These are phyloP conservation scores for Termitomyces bulborhizus DNA, from an alignment of 768 basidiomycete species.

Conservation along the genomic window DNA sequence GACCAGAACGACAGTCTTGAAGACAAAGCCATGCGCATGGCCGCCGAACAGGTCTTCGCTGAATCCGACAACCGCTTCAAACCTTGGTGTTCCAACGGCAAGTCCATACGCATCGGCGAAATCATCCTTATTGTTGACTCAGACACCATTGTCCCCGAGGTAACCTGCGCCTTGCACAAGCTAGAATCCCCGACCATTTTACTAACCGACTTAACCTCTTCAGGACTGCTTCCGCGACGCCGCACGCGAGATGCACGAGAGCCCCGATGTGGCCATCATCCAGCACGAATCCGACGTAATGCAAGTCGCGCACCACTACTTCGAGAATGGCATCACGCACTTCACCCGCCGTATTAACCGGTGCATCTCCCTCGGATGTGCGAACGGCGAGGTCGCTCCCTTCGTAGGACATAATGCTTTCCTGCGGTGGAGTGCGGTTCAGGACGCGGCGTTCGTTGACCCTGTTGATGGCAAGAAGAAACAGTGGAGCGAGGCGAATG, in stretches of 20 bases:
- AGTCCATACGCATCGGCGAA: constrained; percentile 68
- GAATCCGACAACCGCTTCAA: constrained; percentile 49
- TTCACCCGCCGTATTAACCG: constrained; percentile 88
- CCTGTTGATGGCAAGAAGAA: constrained; percentile 54
- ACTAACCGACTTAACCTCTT: background rate
- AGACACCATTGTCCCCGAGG: constrained; percentile 71
- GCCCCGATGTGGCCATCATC: constrained; percentile 79
- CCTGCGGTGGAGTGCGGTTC: constrained; percentile 79
- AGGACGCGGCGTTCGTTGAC: constrained; percentile 76
- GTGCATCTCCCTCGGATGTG: constrained; percentile 70
- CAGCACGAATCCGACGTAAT: constrained; percentile 88
- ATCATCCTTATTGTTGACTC: constrained; percentile 80
- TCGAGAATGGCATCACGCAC: constrained; percentile 85
- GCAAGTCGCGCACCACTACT: constrained; percentile 86
- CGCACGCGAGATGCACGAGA: constrained; percentile 75
- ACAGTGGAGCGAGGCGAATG: constrained; percentile 73
- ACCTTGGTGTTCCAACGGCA: constrained; percentile 75
- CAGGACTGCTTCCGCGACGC: constrained; percentile 86
- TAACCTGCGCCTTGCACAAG: constrained; percentile 10
- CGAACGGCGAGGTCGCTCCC: constrained; percentile 77
- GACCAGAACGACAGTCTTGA: constrained; percentile 50
- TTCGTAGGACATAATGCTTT: constrained; percentile 89
- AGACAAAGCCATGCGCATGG: constrained; percentile 66
- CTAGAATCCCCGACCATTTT: background rate
- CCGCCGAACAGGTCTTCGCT: constrained; percentile 63